Evolutionary conservation across 495 filamentous ascomycete genomes (phyloP), one percentile per base, ranked within the genome.

Genomic region (Friedmanniomyces simplex): DNA sequence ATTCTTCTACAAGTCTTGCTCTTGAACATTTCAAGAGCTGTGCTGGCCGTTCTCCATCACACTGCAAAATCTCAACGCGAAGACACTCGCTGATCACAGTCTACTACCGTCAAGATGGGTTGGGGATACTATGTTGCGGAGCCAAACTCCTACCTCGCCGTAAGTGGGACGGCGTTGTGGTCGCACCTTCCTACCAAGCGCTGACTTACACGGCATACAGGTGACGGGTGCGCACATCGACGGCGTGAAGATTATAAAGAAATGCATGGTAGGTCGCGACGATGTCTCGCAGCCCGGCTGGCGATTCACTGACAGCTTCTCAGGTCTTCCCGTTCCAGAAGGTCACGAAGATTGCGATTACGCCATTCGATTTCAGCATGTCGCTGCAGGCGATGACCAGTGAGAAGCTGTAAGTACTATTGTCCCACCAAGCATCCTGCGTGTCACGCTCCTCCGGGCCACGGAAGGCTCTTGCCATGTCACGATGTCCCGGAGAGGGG

Each of bases 161-260:
- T 91, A 62, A 91, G 39, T 45, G 18, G n/a, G n/a, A 20, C 39
- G 39, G 5, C 8, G 41, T 3, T 12, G 28, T n/a, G n/a, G n/a
- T n/a, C n/a, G n/a, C n/a, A n/a, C n/a, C 28, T 32, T 32, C 4
- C 28, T 10, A 4, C 10, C 28, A 28, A 56, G 21, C 25, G 14
- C 3, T 18, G 13, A 11, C 26, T 7, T 28, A 26, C 22, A 11
- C 30, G 18, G 42, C 21, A 36, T 43, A 54, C 11, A 54, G n/a
- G 14, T 52, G n/a, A 48, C 88, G 51, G 87, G 88, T 71, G 83
- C 81, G 65, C 79, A 82, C 55, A 77, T 93, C 57, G 73, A 79
- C 11, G 81, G 77, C 65, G 79, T 93, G 55, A 77, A 76, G 62
- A 87, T 93, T 67, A 75, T 72, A 52, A 93, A 91, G 68, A 84